Conservation (phyloP, 2,329 filamentous ascomycete genomes). For the Spiromastix sp. region DNA sequence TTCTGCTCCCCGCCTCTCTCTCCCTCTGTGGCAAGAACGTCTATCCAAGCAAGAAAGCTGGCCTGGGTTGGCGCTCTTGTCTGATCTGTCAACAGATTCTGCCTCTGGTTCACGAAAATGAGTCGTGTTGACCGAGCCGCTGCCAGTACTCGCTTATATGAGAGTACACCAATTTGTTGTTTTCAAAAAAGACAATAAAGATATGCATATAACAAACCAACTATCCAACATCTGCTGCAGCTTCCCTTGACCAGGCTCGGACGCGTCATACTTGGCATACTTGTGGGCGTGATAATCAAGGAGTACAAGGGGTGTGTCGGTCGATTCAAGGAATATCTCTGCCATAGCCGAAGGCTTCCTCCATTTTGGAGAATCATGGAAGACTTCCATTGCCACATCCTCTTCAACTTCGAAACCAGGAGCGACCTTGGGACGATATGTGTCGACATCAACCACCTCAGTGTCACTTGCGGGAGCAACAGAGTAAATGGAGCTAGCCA, state of each 20-base stretch:
- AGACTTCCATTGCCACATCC: background rate
- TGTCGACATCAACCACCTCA: background rate
- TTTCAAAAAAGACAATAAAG: background rate
- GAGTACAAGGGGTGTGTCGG: background rate
- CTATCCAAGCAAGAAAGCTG: too few relatives aligned
- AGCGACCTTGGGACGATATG: background rate
- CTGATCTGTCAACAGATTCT: too few relatives aligned
- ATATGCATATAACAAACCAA: background rate
- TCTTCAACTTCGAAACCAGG: background rate
- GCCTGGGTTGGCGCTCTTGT: too few relatives aligned
- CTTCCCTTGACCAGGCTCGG: background rate
- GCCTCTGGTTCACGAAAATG: too few relatives aligned
- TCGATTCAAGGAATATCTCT: background rate
- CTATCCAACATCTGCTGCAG: background rate
- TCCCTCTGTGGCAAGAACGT: too few relatives aligned
- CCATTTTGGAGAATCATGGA: background rate
- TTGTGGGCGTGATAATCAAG: background rate
- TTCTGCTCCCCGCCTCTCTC: too few relatives aligned
- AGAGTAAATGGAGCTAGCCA: background rate
- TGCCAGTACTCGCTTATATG: background rate
- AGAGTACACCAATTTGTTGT: background rate
- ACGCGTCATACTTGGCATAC: background rate
- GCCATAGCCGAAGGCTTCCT: background rate
- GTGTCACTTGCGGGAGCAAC: background rate
- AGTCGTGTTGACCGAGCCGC: background rate